Evolutionary conservation across 106 monocot genomes (phyloP).

Genomic region (Amphibolis antarctica): DNA sequence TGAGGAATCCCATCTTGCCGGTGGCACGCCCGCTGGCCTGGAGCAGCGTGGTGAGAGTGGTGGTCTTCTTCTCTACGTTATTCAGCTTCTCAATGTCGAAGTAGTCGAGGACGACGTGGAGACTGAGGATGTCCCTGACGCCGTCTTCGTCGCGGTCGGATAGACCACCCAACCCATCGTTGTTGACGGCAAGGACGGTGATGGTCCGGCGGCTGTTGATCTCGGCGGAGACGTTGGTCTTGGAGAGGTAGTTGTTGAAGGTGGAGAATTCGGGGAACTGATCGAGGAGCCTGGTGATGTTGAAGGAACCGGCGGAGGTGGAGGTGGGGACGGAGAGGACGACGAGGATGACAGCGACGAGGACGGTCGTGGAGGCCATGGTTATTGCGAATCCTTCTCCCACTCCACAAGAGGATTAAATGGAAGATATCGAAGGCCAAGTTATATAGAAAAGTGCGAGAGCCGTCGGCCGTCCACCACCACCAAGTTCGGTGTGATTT

Average conservation of each 20-base stretch:
- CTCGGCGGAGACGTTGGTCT: constrained; percentile 7
- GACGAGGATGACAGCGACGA: constrained; percentile 1
- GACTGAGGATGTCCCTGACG: constrained; percentile 10
- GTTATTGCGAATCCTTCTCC: not conserved
- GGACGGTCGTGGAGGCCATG: not conserved
- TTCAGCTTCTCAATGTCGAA: constrained; percentile 11
- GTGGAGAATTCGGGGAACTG: constrained; percentile 8
- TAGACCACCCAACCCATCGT: constrained; percentile 5
- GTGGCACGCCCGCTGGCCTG: constrained; percentile 6
- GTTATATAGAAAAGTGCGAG: too few relatives aligned
- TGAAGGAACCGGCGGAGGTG: constrained; percentile 10
- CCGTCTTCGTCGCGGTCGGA: not conserved
- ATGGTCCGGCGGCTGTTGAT: constrained; percentile 17
- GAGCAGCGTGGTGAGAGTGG: constrained; percentile 15
- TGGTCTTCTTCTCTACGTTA: not conserved
- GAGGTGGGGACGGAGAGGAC: constrained; percentile 1
- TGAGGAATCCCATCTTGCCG: constrained; percentile 13
- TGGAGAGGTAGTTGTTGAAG: constrained; percentile 12
- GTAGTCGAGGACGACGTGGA: constrained; percentile 25
- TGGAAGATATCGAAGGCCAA: not conserved
- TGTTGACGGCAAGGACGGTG: constrained; percentile 16
- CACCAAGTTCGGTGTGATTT: too few relatives aligned
- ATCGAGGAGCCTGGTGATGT: constrained; percentile 15
- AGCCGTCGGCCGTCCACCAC: too few relatives aligned
- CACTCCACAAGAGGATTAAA: not conserved